Conservation (phyloP, 345 rosid species). For the Aegle marmelos region DNA sequence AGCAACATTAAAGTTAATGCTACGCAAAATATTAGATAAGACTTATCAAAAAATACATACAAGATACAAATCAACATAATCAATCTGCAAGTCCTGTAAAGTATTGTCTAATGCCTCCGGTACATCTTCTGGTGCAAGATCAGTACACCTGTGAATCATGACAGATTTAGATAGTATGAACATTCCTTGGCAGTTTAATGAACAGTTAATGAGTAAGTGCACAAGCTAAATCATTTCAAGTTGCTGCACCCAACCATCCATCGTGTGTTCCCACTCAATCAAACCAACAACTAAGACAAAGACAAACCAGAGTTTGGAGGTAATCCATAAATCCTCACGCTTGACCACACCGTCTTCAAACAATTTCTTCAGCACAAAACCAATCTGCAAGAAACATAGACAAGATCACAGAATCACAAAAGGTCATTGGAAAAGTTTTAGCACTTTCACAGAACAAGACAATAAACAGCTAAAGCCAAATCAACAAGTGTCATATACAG, state of each 20-base stretch:
- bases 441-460: not conserved
- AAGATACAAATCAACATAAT: conserved; percentile 49
- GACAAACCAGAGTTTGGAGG: conserved; percentile 38
- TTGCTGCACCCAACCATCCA: not conserved
- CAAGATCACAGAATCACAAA: not conserved
- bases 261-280: not conserved
- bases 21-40: not conserved
- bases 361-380: conserved; percentile 22
- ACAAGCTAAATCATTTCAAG: not conserved
- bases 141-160: conserved; percentile 41
- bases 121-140: conserved; percentile 49
- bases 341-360: conserved; percentile 33
- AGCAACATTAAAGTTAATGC: not conserved
- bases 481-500: not conserved
- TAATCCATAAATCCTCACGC: conserved; percentile 33
- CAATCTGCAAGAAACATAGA: conserved; percentile 17
- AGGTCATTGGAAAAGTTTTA: not conserved
- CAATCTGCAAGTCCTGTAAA: conserved; percentile 48
- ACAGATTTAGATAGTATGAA: not conserved
- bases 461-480: not conserved
- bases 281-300: not conserved
- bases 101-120: conserved; percentile 39
- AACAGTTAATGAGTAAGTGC: not conserved
- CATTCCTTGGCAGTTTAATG: not conserved
- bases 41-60: conserved; percentile 15